Conservation (phyloP, 441 rosid genomes). For the Euphorbia neoarborescens region DNA sequence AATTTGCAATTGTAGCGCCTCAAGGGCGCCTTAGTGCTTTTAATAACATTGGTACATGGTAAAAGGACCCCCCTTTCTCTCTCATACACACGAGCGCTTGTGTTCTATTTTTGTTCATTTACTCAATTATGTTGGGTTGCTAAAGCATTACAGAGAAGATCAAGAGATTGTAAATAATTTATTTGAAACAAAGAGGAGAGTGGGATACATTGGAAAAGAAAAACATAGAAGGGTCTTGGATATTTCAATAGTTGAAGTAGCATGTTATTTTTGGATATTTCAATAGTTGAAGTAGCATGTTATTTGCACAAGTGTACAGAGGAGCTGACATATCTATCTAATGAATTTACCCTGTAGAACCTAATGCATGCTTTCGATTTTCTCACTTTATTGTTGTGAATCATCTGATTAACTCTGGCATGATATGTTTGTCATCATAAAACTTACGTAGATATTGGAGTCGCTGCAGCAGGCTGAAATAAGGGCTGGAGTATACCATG, state of each 20-base stretch:
- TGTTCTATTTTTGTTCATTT: too few relatives aligned
- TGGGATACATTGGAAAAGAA: neutral
- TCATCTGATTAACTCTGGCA: neutral
- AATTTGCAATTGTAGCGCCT: too few relatives aligned
- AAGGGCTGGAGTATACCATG: conserved; percentile 41
- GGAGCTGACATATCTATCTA: neutral
- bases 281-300: neutral
- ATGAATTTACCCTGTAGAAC: neutral
- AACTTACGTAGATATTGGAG: conserved; percentile 28
- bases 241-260: neutral
- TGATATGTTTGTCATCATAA: neutral
- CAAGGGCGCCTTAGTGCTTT: too few relatives aligned
- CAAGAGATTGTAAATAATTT: neutral
- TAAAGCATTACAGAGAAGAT: neutral
- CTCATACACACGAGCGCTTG: too few relatives aligned
- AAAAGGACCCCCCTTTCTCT: too few relatives aligned
- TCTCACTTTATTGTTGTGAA: neutral
- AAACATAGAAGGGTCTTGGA: neutral
- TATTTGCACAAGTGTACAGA: neutral
- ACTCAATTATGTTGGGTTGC: too few relatives aligned
- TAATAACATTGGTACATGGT: too few relatives aligned
- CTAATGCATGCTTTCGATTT: conserved; percentile 7
- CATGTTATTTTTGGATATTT: neutral
- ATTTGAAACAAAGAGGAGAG: neutral
- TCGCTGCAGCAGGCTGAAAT: conserved; percentile 33